Evolutionary conservation across 495 filamentous ascomycete species (phyloP).

Genomic region (Xylaria telfairii): DNA sequence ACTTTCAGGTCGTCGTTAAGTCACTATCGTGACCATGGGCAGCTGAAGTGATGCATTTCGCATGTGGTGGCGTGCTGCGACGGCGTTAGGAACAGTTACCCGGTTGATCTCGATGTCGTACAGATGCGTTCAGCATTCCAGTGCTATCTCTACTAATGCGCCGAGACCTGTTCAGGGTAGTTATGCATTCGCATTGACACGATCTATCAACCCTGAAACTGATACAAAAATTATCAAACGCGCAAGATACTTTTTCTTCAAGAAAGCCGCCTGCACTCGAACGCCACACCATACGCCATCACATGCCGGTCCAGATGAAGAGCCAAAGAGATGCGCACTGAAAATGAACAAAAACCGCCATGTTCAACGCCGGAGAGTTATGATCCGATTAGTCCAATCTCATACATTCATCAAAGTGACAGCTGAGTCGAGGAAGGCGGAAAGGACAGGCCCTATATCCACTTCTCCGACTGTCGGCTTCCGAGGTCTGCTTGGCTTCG

Average conservation of each 20-base stretch:
- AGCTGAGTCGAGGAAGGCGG: background rate
- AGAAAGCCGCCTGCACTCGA: background rate
- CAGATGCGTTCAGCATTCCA: background rate
- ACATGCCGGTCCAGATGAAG: slow-evolving; percentile 2
- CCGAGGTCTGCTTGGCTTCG: background rate
- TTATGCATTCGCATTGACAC: background rate
- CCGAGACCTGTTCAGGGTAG: background rate
- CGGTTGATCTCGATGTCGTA: background rate
- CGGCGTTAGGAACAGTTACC: background rate
- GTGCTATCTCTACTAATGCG: background rate
- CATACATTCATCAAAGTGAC: background rate
- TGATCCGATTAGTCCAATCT: slow-evolving; percentile 1
- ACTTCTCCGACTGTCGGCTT: slow-evolving; percentile 15
- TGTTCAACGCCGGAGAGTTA: background rate
- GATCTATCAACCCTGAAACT: background rate
- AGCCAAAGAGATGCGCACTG: slow-evolving; percentile 6
- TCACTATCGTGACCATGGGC: slow-evolving; percentile 17
- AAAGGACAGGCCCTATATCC: slow-evolving; percentile 2
- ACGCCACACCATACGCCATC: slow-evolving; percentile 2
- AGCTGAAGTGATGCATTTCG: background rate
- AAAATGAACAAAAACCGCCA: background rate
- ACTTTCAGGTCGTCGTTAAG: slow-evolving; percentile 13
- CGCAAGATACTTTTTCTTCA: background rate
- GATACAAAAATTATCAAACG: background rate
- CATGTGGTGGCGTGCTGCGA: background rate